Conservation (phyloP, 306 rosid species). For the Purshia tridentata region DNA sequence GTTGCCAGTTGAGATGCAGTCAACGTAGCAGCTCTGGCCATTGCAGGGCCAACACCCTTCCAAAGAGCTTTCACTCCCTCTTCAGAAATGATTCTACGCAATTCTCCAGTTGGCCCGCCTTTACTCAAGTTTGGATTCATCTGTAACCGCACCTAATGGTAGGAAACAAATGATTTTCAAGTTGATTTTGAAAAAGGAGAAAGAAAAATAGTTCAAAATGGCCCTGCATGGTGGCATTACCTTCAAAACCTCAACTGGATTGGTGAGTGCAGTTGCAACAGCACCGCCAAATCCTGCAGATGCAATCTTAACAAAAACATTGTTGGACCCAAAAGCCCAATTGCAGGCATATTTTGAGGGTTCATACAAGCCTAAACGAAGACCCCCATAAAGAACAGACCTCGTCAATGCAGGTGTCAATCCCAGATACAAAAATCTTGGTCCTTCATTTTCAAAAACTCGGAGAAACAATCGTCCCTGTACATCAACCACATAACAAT, state of each 20-base stretch:
- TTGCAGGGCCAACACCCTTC: slow-evolving; percentile 97
- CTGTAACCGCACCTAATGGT: slow-evolving; percentile 81
- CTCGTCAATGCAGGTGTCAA: slow-evolving; percentile 85
- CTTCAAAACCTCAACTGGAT: slow-evolving; percentile 93
- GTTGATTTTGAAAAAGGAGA: slow-evolving; percentile 1
- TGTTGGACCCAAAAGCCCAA: slow-evolving; percentile 77
- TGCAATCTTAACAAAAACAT: slow-evolving; percentile 74
- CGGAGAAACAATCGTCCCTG: slow-evolving; percentile 67
- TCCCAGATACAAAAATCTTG: slow-evolving; percentile 82
- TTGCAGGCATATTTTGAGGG: slow-evolving; percentile 85
- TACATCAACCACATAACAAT: slow-evolving; percentile 22
- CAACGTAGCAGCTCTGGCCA: slow-evolving; percentile 88
- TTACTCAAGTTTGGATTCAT: slow-evolving; percentile 67
- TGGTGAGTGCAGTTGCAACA: slow-evolving; percentile 78
- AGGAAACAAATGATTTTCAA: slow-evolving; percentile 32
- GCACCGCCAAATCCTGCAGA: slow-evolving; percentile 87
- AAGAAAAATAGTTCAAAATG: not conserved
- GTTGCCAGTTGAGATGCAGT: slow-evolving; percentile 92
- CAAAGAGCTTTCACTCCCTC: slow-evolving; percentile 87
- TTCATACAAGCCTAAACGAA: slow-evolving; percentile 93
- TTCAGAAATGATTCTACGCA: slow-evolving; percentile 58
- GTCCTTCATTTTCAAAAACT: slow-evolving; percentile 73
- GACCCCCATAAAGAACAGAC: slow-evolving; percentile 91
- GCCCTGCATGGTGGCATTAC: slow-evolving; percentile 33
- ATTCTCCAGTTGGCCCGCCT: slow-evolving; percentile 56